Base-by-base conservation (phyloP, 805 yeast species). In the Sugiyamaella qingdaonensis region DNA sequence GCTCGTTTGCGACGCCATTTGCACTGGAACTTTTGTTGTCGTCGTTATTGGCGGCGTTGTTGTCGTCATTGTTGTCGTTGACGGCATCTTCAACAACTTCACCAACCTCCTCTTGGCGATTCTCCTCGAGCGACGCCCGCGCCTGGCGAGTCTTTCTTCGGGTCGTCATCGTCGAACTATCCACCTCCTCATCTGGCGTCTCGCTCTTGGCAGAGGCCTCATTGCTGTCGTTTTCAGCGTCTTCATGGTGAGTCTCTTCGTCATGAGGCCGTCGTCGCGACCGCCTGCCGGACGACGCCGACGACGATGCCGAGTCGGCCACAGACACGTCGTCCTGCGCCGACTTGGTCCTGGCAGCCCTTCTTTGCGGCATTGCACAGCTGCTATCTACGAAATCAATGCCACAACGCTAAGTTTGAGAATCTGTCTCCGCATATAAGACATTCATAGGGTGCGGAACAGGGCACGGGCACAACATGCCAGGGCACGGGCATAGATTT, bases 1-100 rank as follows among this genome's bases (percentile, higher is more conserved):
- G 46, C 18, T 52, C 54, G 13, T 51, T 44, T 3, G 45, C 45
- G 1, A 34, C 46, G 21, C 36, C 51, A 10, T 35, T 45, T 9
- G 46, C 14, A 10, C 48, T 42, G 34, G 48, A 47, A 19, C 14
- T 33, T 13, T 47, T 42, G 34, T 51, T 52, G 24, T 21, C 34
- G 10, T 51, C 52, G 29, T 36, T 42, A 10, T 34, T 44, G 4
- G 51, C 18, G 14, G 39, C 51, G 34, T 51, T 52, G 24, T 21
- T 33, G 10, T 51, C 52, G 14, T 44, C 47, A n/a, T 10, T 4
- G 5, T 7, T 32, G 8, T 35, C 32, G 2, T 35, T 31, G 19
- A 14, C 33, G 2, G 19, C 19, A 2, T 35, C 50, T 16, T 16
- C 41, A 2, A 4, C 47, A 14, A 31, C 14, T n/a, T 24, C 49